phyloP scores from a whole-genome alignment of 2,329 filamentous ascomycete species.

The Dothistroma pini region DNA sequence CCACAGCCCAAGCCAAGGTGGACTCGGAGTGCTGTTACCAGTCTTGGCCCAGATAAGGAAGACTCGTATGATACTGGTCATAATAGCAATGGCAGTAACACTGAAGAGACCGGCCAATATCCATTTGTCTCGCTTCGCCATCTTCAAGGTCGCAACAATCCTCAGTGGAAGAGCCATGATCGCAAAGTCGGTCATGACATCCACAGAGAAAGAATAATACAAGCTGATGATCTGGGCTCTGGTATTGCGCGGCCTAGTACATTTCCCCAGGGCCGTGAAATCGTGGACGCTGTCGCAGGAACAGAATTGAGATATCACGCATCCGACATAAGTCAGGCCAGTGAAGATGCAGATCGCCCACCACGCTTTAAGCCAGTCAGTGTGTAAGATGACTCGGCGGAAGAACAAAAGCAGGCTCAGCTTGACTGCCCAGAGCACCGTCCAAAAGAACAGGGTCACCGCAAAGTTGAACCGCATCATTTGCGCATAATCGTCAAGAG shows the following conservation, averaged over 20 bases:
- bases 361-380: slow-evolving; percentile 8
- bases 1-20: slow-evolving; percentile 13
- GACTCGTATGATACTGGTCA: slow-evolving; percentile 9
- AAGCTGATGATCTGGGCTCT: slow-evolving; percentile 10
- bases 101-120: slow-evolving; percentile 10
- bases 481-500: slow-evolving; percentile 3
- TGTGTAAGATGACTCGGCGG: slow-evolving; percentile 8
- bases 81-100: slow-evolving; percentile 9
- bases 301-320: slow-evolving; percentile 6
- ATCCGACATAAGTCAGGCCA: slow-evolving; percentile 7
- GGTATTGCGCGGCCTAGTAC: not conserved
- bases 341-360: slow-evolving; percentile 10
- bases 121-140: slow-evolving; percentile 8
- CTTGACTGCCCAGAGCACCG: slow-evolving; percentile 12
- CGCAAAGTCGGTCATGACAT: slow-evolving; percentile 9
- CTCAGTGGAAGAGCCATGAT: slow-evolving; percentile 13
- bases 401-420: slow-evolving; percentile 15
- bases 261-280: slow-evolving; percentile 8
- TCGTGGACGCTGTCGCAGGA: slow-evolving; percentile 6
- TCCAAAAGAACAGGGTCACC: slow-evolving; percentile 12
- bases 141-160: slow-evolving; percentile 9
- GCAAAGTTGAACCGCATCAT: slow-evolving; percentile 15
- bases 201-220: slow-evolving; percentile 12
- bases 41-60: slow-evolving; percentile 12
- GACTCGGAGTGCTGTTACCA: slow-evolving; percentile 9